These are phyloP conservation scores for Geotrichum candidum DNA, from an alignment of 1,139 yeast genomes.

Conservation along the genomic window DNA sequence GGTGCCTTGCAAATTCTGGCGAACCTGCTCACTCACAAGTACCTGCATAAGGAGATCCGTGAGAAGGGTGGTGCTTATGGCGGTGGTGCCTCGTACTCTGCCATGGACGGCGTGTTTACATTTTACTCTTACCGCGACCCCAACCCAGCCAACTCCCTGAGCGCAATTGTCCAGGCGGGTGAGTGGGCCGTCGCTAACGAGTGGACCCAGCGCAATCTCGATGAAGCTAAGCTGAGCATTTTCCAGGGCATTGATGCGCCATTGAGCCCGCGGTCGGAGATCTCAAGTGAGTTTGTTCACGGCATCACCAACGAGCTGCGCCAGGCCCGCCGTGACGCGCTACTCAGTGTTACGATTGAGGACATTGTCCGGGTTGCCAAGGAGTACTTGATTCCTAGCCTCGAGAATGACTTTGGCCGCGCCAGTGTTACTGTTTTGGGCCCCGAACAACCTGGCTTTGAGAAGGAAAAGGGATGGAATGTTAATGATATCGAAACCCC, in stretches of 20 bases:
- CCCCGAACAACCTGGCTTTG: slow-evolving; percentile 37
- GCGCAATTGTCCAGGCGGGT: slow-evolving; percentile 55
- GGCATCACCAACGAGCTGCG: slow-evolving; percentile 75
- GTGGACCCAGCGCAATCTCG: slow-evolving; percentile 57
- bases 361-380: slow-evolving; percentile 63
- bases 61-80: slow-evolving; percentile 98
- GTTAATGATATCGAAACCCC: slow-evolving; percentile 22
- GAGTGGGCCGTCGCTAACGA: slow-evolving; percentile 48
- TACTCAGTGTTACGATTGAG: slow-evolving; percentile 56
- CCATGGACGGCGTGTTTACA: slow-evolving; percentile 71
- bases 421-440: slow-evolving; percentile 50
- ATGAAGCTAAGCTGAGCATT: slow-evolving; percentile 83
- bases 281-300: slow-evolving; percentile 56
- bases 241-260: slow-evolving; percentile 95
- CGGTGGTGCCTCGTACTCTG: slow-evolving; percentile 83
- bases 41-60: slow-evolving; percentile 81
- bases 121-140: slow-evolving; percentile 95
- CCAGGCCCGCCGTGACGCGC: slow-evolving; percentile 68
- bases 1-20: slow-evolving; percentile 81
- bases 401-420: slow-evolving; percentile 21
- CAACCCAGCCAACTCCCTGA: slow-evolving; percentile 63
- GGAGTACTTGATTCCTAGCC: slow-evolving; percentile 44
- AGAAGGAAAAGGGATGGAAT: slow-evolving; percentile 37
- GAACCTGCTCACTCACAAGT: slow-evolving; percentile 72
- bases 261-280: slow-evolving; percentile 71